A percentile compares a stretch with the other conserved stretches of the same genome.
These are phyloP conservation scores for Aspergillus campestris DNA, from an alignment of 495 filamentous ascomycete species.

Conservation along the genomic window DNA sequence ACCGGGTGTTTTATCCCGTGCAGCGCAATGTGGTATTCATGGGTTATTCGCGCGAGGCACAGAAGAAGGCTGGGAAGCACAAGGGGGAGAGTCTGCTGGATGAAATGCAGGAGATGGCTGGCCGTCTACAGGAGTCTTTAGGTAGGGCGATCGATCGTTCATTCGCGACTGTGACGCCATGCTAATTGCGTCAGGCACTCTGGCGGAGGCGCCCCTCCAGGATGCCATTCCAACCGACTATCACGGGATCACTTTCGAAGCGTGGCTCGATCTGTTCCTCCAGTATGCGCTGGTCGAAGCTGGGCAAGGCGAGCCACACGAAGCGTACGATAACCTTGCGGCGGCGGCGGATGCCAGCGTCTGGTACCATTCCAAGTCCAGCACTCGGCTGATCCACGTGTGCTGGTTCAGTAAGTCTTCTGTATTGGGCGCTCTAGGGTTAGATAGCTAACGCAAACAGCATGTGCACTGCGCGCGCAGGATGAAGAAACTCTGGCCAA, in stretches of 20 bases:
- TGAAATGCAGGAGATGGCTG: slow-evolving; percentile 61
- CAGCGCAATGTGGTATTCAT: slow-evolving; percentile 62
- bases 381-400: slow-evolving; percentile 65
- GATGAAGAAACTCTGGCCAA: slow-evolving; percentile 67
- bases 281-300: slow-evolving; percentile 73
- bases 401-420: slow-evolving; percentile 62
- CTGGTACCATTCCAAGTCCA: slow-evolving; percentile 59
- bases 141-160: slow-evolving; percentile 27
- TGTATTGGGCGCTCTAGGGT: no score
- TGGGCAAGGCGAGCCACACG: slow-evolving; percentile 44
- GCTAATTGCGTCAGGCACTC: slow-evolving; percentile 10
- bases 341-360: slow-evolving; percentile 67
- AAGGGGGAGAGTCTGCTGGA: slow-evolving; percentile 32
- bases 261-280: slow-evolving; percentile 87
- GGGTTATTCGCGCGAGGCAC: slow-evolving; percentile 47
- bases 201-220: slow-evolving; percentile 20
- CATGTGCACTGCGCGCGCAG: slow-evolving; percentile 69
- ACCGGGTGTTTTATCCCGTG: slow-evolving; percentile 68
- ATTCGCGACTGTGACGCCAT: not conserved
- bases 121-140: slow-evolving; percentile 47
- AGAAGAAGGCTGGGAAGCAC: slow-evolving; percentile 33
- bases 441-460: slow-evolving; percentile 29
- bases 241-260: slow-evolving; percentile 66
- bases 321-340: slow-evolving; percentile 69
- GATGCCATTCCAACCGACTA: slow-evolving; percentile 52